phyloP scores from a whole-genome alignment of 371 early-diverging fungal species.

The Lichtheimia hyalospora region DNA sequence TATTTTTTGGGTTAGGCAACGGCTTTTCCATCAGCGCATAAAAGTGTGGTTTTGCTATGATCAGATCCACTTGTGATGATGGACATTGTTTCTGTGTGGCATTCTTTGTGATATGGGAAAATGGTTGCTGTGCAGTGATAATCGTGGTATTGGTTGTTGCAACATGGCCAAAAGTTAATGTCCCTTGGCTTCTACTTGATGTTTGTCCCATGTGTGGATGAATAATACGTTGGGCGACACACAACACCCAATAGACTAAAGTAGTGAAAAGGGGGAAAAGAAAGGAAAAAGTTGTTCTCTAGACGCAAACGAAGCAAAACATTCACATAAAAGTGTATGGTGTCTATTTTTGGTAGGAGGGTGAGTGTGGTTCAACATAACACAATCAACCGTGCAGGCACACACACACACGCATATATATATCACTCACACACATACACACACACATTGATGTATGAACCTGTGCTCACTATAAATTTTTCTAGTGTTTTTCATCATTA shows the following conservation, averaged over 20 bases:
- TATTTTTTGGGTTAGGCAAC: not conserved
- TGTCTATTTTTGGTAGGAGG: not conserved
- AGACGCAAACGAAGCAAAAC: not conserved
- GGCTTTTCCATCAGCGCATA: constrained; percentile 11
- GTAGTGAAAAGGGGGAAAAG: not conserved
- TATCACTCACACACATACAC: no score
- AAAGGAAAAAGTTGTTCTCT: not conserved
- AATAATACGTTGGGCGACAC: not conserved
- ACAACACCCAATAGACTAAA: not conserved
- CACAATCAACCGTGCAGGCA: no score
- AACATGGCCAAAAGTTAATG: constrained; percentile 16
- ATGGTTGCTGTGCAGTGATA: not conserved
- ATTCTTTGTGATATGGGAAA: not conserved
- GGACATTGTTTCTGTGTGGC: not conserved
- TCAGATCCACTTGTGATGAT: not conserved
- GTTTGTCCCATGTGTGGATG: constrained; percentile 16
- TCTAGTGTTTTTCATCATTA: not conserved
- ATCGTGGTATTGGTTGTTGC: not conserved
- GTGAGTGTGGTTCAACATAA: no score
- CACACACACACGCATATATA: no score
- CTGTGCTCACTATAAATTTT: no score
- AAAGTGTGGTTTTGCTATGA: constrained; percentile 7
- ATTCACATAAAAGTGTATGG: not conserved
- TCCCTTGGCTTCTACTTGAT: constrained; percentile 13
- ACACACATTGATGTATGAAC: no score